Percentiles rank a stretch among this genome's conserved stretches.
Conservation (phyloP, 352 stramenopile genomes). For the Stramenopiles sp. region DNA sequence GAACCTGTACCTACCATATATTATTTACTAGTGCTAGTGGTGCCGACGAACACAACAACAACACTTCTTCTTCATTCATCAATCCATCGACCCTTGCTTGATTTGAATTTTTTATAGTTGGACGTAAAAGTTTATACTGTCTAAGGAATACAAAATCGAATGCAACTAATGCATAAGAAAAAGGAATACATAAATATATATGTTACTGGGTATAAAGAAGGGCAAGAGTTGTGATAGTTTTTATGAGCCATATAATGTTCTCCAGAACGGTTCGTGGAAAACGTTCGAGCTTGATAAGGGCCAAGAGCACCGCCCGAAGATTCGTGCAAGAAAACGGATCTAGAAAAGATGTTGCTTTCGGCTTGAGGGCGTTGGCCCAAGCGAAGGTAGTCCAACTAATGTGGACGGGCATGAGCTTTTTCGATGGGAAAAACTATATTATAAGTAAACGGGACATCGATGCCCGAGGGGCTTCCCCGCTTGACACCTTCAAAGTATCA, state of each 20-base stretch:
- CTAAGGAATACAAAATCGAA: not conserved
- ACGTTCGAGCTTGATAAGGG: not conserved
- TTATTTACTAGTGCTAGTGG: too few species aligned
- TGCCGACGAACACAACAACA: too few species aligned
- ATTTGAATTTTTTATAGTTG: too few species aligned
- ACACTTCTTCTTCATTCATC: too few species aligned
- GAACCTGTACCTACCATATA: too few species aligned
- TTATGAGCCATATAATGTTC: too few species aligned
- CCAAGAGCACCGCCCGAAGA: not conserved
- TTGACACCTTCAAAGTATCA: not conserved
- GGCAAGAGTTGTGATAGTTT: too few species aligned
- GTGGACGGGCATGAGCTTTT: not conserved
- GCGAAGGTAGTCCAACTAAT: not conserved
- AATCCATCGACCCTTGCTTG: too few species aligned
- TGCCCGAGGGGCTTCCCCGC: not conserved
- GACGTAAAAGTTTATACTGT: not conserved
- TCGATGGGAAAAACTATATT: not conserved
- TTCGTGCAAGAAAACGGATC: not conserved
- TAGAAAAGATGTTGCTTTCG: not conserved
- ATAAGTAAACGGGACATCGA: not conserved
- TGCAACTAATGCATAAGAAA: not conserved
- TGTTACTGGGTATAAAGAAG: not conserved
- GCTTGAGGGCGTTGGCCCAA: not conserved
- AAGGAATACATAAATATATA: conserved; percentile 4
- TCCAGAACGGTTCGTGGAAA: too few species aligned